These are phyloP conservation scores for Pichia membranifaciens DNA, from an alignment of 805 yeast species.

Conservation along the genomic window DNA sequence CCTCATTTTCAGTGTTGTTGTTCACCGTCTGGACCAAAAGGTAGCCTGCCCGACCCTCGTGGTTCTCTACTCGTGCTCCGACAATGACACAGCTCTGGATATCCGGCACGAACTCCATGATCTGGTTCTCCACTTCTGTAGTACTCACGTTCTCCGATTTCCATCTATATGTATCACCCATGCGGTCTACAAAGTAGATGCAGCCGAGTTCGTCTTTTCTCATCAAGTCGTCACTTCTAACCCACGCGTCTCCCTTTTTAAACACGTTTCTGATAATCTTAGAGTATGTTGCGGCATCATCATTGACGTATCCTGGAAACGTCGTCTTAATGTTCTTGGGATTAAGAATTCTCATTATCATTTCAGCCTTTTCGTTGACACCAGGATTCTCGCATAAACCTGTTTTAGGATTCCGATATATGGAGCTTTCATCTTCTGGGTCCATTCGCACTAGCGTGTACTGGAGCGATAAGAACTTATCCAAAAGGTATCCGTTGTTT, in stretches of 20 bases:
- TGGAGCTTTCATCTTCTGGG: conserved; percentile 66
- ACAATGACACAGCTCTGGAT: conserved; percentile 76
- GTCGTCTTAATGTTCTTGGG: conserved; percentile 59
- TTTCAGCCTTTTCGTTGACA: conserved; percentile 75
- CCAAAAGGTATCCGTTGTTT: conserved; percentile 72
- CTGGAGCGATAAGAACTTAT: conserved; percentile 41
- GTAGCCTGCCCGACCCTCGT: conserved; percentile 94
- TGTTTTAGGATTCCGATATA: conserved; percentile 60
- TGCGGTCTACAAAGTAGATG: conserved; percentile 80
- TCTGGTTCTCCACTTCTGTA: conserved; percentile 81
- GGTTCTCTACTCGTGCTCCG: conserved; percentile 76
- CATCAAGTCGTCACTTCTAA: conserved; percentile 81
- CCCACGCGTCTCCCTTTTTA: conserved; percentile 85
- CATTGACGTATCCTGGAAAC: conserved; percentile 87
- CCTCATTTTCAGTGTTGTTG: conserved; percentile 23
- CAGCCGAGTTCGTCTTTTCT: conserved; percentile 60
- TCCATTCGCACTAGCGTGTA: conserved; percentile 70
- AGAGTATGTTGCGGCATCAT: conserved; percentile 69
- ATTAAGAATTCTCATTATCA: conserved; percentile 67
- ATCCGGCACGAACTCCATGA: conserved; percentile 36
- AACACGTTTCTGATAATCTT: conserved; percentile 72
- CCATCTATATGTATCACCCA: conserved; percentile 97
- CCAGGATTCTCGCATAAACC: conserved; percentile 57
- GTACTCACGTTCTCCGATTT: conserved; percentile 93
- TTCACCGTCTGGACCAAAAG: conserved; percentile 57